These are phyloP conservation scores for Chloromonas sp. DNA, from an alignment of 163 green algal species.

Conservation along the genomic window DNA sequence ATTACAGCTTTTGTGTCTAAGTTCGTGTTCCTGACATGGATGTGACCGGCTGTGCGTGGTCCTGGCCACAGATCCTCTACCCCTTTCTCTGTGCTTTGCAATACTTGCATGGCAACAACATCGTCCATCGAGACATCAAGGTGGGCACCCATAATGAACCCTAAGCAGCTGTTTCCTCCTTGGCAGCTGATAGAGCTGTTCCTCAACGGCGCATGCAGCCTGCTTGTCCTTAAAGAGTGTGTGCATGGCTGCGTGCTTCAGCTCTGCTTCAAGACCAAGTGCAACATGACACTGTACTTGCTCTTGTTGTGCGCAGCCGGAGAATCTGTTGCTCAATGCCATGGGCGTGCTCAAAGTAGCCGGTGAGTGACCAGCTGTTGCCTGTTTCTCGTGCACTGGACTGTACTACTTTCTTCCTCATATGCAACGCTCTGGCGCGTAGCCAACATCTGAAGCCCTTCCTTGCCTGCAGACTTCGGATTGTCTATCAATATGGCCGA, in stretches of 20 bases:
- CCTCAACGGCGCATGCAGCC: too few species aligned
- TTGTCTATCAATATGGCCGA: slow-evolving; percentile 54
- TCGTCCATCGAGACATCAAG: slow-evolving; percentile 74
- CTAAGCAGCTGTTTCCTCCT: too few species aligned
- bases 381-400: not conserved
- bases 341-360: slow-evolving; percentile 56
- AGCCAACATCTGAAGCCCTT: too few species aligned
- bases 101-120: slow-evolving; percentile 56
- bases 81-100: slow-evolving; percentile 56
- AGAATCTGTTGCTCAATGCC: slow-evolving; percentile 49
- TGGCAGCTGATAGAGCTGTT: too few species aligned
- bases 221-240: slow-evolving; percentile 26
- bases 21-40: too few species aligned
- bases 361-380: slow-evolving; percentile 27
- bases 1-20: too few species aligned
- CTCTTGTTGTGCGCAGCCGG: slow-evolving; percentile 16
- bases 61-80: slow-evolving; percentile 26
- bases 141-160: slow-evolving; percentile 44
- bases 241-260: not conserved
- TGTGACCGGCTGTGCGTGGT: too few species aligned
- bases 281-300: not conserved
- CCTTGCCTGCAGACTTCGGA: slow-evolving; percentile 43
- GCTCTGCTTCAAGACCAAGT: not conserved
- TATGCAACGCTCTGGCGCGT: not conserved
- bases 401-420: not conserved